Evolutionary conservation across 352 stramenopile genomes (phyloP).

Genomic region (Pythium rhizo-oryzae): DNA sequence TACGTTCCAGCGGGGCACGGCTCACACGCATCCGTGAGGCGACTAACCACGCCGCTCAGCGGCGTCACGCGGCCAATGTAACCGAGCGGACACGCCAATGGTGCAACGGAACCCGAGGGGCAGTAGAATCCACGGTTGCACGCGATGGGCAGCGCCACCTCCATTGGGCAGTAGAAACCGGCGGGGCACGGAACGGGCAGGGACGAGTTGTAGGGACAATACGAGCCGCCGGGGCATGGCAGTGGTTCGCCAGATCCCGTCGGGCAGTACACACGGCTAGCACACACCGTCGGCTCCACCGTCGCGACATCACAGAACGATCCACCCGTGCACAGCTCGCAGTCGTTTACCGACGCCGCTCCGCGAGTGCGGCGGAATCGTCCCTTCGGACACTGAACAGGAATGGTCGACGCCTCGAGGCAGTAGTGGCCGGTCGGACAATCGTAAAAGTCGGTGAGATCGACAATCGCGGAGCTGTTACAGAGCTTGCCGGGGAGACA

Average conservation of each 20-base stretch:
- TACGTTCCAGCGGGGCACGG: slow-evolving; percentile 78
- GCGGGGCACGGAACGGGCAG: slow-evolving; percentile 53
- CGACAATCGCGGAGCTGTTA: slow-evolving; percentile 63
- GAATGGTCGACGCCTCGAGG: slow-evolving; percentile 35
- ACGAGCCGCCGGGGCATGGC: slow-evolving; percentile 65
- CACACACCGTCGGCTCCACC: slow-evolving; percentile 54
- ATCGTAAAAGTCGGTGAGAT: slow-evolving; percentile 48
- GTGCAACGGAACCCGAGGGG: slow-evolving; percentile 44
- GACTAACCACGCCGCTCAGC: slow-evolving; percentile 50
- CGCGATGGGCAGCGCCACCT: slow-evolving; percentile 31
- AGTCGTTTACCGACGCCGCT: slow-evolving; percentile 46
- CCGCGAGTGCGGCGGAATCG: slow-evolving; percentile 41
- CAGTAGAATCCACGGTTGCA: slow-evolving; percentile 79
- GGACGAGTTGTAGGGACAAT: slow-evolving; percentile 78
- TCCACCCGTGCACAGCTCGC: slow-evolving; percentile 50
- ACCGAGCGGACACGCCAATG: slow-evolving; percentile 79
- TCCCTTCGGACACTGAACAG: slow-evolving; percentile 51
- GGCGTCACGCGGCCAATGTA: slow-evolving; percentile 64
- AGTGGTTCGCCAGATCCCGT: slow-evolving; percentile 46
- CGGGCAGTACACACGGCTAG: slow-evolving; percentile 62
- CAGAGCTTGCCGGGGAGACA: slow-evolving; percentile 79
- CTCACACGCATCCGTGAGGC: slow-evolving; percentile 63
- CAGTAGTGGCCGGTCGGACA: slow-evolving; percentile 84
- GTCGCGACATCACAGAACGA: slow-evolving; percentile 60
- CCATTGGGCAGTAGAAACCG: slow-evolving; percentile 76